Evolutionary conservation across 2,329 filamentous ascomycete genomes (phyloP), one percentile per base, ranked within the genome.

Genomic region (Cladosporium austrohemisphaericum): DNA sequence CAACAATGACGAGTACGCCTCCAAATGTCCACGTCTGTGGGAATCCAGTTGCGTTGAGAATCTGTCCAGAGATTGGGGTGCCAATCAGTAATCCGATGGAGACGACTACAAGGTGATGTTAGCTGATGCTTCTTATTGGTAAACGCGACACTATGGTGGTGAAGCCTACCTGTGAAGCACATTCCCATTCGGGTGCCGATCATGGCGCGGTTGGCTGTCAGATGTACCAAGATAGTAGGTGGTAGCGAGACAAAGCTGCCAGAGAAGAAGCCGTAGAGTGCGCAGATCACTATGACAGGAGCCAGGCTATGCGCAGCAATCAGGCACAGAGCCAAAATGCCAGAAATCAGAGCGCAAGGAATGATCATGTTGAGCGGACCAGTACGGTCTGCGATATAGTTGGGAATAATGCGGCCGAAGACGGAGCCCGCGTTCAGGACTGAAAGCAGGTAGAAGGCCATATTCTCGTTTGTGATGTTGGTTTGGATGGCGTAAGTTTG

Each of bases 361-460:
- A 73, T 62, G 26, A 75, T 67, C 45, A 75, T 69, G 57, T 76
- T 76, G 52, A 75, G 65, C 1, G 71, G 68, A 1, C 74, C 74
- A 2, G 71, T 52, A n/a, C 67, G 65, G 53, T 76, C 73, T 8
- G 71, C 68, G 20, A 73, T 51, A 43, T 67, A 59, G 36, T 74
- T 74, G 1, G 73, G 72, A 1, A 75, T 60, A 51, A 74, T 70
- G 13, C 73, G 70, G 3, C 74, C 74, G 62, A 76, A 72, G 4
- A 65, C 60, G 20, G 58, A 65, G 3, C 81, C 77, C 0, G 74
- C 79, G 60, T 88, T 88, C 56, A 87, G 71, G 50, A 88, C 81
- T 1, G 84, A 75, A 3, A 88, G 68, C 2, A 87, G 71, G 59
- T 87, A 88, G 56, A 82, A 85, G 0, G 79, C 81, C 2, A 88